These are phyloP conservation scores for Yarrowia bubula DNA, from an alignment of 805 yeast genomes.

Conservation along the genomic window DNA sequence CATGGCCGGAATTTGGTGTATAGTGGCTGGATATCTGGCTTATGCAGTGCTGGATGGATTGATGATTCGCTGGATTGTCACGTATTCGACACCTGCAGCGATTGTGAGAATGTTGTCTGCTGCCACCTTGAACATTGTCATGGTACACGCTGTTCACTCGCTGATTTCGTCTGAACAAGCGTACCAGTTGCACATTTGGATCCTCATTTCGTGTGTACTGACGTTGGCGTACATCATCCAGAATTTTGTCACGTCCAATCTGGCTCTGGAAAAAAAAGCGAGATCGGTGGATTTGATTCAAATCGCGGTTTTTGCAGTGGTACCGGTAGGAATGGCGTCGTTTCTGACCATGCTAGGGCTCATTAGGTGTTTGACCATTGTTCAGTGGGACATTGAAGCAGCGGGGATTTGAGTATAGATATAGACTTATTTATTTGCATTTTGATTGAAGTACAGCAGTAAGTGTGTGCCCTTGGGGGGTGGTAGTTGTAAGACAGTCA, in stretches of 20 bases:
- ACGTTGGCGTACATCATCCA: constrained; percentile 81
- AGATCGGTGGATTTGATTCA: constrained; percentile 83
- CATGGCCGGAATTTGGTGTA: constrained; percentile 87
- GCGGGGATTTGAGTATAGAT: constrained; percentile 24
- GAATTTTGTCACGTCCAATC: constrained; percentile 76
- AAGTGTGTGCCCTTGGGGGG: too few relatives aligned
- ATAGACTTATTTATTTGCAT: constrained; percentile 10
- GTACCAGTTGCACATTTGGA: constrained; percentile 86
- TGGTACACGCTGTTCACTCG: constrained; percentile 65
- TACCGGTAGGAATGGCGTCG: constrained; percentile 95
- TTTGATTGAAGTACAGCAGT: too few relatives aligned
- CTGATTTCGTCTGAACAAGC: constrained; percentile 69
- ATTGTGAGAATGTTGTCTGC: constrained; percentile 81
- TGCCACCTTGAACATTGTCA: constrained; percentile 67
- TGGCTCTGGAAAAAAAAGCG: constrained; percentile 45
- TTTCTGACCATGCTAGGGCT: constrained; percentile 87
- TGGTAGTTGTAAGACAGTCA: too few relatives aligned
- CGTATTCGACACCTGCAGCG: constrained; percentile 84
- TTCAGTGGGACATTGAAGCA: constrained; percentile 55
- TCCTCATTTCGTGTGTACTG: constrained; percentile 77
- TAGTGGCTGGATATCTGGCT: constrained; percentile 81
- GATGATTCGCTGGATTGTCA: constrained; percentile 88
- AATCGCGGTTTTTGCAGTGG: constrained; percentile 92
- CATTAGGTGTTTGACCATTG: constrained; percentile 68
- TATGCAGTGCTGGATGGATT: constrained; percentile 83